Conservation (phyloP, 352 stramenopile species). For the Globisporangium cystogenes region DNA sequence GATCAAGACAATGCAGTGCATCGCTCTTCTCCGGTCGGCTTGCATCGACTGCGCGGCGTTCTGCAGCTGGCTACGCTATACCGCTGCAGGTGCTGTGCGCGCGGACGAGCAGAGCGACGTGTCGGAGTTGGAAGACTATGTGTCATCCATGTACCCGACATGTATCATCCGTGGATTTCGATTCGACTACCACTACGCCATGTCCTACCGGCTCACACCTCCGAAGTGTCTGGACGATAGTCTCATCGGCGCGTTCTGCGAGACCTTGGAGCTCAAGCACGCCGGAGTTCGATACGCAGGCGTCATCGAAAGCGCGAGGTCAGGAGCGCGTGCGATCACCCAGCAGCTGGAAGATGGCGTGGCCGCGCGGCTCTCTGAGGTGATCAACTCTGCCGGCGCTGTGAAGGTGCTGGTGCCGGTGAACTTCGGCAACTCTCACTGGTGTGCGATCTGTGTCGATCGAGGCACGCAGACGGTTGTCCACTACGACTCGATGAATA, state of each 20-base stretch:
- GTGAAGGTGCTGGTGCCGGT: not conserved
- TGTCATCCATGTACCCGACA: not conserved
- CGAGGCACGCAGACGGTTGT: no score
- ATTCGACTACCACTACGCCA: not conserved
- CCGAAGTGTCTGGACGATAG: not conserved
- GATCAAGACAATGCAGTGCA: not conserved
- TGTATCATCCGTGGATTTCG: not conserved
- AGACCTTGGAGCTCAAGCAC: not conserved
- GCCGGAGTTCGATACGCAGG: not conserved
- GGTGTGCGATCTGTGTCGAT: no score
- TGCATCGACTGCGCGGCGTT: not conserved
- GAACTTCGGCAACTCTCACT: not conserved
- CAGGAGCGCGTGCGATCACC: no score
- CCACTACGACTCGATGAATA: slow-evolving; percentile 2
- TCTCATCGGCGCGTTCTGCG: not conserved
- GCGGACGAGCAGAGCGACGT: not conserved
- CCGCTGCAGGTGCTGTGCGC: not conserved
- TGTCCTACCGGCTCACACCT: not conserved
- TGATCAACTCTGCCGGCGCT: no score
- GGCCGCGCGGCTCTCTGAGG: no score
- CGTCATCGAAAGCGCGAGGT: no score
- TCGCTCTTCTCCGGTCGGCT: not conserved
- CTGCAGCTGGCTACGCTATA: not conserved
- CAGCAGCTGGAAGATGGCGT: no score
- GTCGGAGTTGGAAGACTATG: not conserved